A percentile compares a stretch with the other conserved stretches of the same genome.
phyloP scores from a whole-genome alignment of 2,329 filamentous ascomycete species.

The Monilinia aucupariae region DNA sequence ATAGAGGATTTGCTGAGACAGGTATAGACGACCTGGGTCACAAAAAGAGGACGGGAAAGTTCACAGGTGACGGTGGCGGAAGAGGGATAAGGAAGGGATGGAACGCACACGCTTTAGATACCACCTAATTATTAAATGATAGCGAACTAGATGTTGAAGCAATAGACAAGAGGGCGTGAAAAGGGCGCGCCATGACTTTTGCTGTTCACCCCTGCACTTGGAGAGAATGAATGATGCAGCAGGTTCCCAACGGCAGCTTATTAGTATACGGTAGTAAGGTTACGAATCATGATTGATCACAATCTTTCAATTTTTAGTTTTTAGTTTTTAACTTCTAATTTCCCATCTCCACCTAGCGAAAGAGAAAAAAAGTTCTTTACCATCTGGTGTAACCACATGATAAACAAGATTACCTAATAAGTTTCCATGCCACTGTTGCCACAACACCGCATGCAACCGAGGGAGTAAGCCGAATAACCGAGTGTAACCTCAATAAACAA shows the following conservation, averaged over 20 bases:
- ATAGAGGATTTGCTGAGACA: not conserved
- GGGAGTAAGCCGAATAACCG: no score
- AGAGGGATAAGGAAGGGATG: not conserved
- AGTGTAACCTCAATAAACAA: no score
- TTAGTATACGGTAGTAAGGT: no score
- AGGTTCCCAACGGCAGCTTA: not conserved
- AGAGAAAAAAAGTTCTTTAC: no score
- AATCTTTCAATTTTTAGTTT: no score
- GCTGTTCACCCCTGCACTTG: not conserved
- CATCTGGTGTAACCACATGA: no score
- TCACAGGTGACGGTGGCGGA: not conserved
- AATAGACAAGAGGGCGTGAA: not conserved
- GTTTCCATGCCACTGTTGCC: no score
- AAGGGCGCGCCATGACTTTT: not conserved
- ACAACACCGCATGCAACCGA: no score
- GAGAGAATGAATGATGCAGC: not conserved
- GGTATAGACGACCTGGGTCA: not conserved
- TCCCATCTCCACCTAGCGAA: no score
- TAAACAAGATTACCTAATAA: no score
- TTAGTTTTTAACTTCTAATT: not conserved
- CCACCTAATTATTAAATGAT: constrained; percentile 10
- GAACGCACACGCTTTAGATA: not conserved
- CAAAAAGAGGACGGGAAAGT: not conserved
- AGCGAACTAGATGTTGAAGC: not conserved
- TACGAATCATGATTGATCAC: no score